phyloP scores from a whole-genome alignment of 2,329 filamentous ascomycete genomes.

The Apiospora saccharicola region DNA sequence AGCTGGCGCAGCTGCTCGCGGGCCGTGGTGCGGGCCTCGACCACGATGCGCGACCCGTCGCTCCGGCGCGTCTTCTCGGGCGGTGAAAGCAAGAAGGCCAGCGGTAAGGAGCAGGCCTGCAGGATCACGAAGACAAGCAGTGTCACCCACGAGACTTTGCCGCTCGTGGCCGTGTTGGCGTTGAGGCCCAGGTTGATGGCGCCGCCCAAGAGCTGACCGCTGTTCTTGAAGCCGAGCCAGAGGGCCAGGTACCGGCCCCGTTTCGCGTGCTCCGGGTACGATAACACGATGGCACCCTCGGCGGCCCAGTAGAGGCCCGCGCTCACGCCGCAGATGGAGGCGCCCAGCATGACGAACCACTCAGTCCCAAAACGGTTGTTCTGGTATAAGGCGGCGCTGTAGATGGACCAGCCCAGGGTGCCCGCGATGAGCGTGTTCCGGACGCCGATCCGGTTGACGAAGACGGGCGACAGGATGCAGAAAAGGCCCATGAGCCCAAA shows the following conservation, averaged over 20 bases:
- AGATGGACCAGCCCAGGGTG: conserved; percentile 75
- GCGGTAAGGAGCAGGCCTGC: conserved; percentile 70
- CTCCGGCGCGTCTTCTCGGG: conserved; percentile 69
- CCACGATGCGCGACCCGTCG: conserved; percentile 55
- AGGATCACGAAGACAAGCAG: conserved; percentile 75
- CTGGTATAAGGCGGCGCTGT: conserved; percentile 73
- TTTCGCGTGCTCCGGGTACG: conserved; percentile 75
- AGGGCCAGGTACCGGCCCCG: conserved; percentile 71
- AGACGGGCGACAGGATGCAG: conserved; percentile 68
- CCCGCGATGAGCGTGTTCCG: conserved; percentile 75
- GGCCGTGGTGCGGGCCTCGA: conserved; percentile 26
- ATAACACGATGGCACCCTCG: conserved; percentile 75
- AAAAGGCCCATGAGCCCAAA: conserved; percentile 78
- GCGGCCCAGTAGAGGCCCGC: conserved; percentile 80
- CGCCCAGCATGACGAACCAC: conserved; percentile 74
- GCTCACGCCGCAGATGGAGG: conserved; percentile 72
- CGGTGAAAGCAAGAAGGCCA: conserved; percentile 66
- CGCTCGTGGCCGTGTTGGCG: conserved; percentile 60
- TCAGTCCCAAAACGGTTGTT: conserved; percentile 75
- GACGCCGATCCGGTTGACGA: conserved; percentile 74
- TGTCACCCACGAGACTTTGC: conserved; percentile 73
- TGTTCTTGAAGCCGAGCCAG: conserved; percentile 67
- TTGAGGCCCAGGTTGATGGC: conserved; percentile 76
- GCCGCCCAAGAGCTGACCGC: conserved; percentile 74
- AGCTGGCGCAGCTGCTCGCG: conserved; percentile 29